Percentiles rank a stretch among this genome's conserved stretches.
phyloP scores from a whole-genome alignment of 1,139 yeast genomes.

The Sugiyamaella neomexicana region DNA sequence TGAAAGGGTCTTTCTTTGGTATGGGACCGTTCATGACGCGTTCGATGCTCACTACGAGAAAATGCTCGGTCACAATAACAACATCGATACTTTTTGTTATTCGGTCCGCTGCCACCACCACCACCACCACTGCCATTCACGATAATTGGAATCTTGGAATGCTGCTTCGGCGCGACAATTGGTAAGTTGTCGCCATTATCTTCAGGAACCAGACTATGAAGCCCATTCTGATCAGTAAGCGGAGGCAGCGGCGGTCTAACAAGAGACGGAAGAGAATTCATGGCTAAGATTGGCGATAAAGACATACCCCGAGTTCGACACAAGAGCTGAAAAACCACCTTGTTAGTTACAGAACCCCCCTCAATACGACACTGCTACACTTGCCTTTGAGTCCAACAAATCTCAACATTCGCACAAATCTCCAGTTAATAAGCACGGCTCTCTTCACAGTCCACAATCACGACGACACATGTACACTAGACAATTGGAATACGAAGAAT shows the following conservation, averaged over 20 bases:
- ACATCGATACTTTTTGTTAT: slow-evolving; percentile 59
- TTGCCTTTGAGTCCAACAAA: not conserved
- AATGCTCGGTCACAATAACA: slow-evolving; percentile 80
- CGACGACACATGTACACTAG: not conserved
- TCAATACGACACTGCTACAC: no score
- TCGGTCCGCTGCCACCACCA: not conserved
- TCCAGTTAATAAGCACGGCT: not conserved
- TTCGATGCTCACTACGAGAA: slow-evolving; percentile 77
- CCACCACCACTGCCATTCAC: no score
- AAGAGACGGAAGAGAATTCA: not conserved
- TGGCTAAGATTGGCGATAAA: not conserved
- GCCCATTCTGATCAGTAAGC: not conserved
- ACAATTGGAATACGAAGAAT: not conserved
- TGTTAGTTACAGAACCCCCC: not conserved
- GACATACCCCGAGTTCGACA: not conserved
- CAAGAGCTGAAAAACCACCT: not conserved
- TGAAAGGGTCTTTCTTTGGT: slow-evolving; percentile 82
- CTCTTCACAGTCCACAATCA: not conserved
- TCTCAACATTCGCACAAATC: not conserved
- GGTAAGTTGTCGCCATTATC: no score
- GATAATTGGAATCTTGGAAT: not conserved
- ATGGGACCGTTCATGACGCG: slow-evolving; percentile 81
- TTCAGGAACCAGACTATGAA: not conserved
- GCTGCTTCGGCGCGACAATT: not conserved
- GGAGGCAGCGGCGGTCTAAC: not conserved